phyloP scores from a whole-genome alignment of 129 eudicot species.

The Tagetes patula region DNA sequence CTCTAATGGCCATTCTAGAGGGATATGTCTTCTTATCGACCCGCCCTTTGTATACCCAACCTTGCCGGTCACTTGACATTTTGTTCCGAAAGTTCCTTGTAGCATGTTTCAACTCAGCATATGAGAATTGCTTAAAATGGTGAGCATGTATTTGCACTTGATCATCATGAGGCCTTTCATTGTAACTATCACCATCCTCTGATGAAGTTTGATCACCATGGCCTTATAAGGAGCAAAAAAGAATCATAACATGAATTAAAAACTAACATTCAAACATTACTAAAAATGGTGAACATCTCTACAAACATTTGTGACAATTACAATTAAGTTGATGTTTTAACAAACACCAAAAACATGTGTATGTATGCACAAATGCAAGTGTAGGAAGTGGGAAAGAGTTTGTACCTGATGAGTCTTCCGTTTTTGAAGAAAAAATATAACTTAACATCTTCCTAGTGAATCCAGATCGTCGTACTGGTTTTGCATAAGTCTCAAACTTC shows the following conservation, averaged over 20 bases:
- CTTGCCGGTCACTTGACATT: background rate
- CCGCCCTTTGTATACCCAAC: slow-evolving; percentile 30
- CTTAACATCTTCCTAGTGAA: slow-evolving; percentile 14
- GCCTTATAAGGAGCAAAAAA: background rate
- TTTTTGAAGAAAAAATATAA: background rate
- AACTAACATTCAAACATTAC: background rate
- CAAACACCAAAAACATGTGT: background rate
- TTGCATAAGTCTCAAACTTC: background rate
- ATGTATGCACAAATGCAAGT: background rate
- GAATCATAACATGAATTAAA: background rate
- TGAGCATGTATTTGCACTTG: background rate
- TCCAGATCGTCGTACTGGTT: background rate
- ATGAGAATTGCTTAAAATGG: slow-evolving; percentile 27
- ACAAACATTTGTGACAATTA: no score
- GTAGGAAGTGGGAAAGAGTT: background rate
- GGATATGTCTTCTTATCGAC: slow-evolving; percentile 21
- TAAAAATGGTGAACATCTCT: no score
- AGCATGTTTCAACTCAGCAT: slow-evolving; percentile 27
- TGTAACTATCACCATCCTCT: background rate
- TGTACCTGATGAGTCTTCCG: background rate
- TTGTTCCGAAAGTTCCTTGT: slow-evolving; percentile 25
- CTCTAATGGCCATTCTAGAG: slow-evolving; percentile 32
- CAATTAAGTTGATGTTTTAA: no score
- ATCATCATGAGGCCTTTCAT: background rate
- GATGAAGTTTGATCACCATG: slow-evolving; percentile 1